Conservation (phyloP, 2,329 filamentous ascomycete genomes). For the Chaetothyriales sp. region DNA sequence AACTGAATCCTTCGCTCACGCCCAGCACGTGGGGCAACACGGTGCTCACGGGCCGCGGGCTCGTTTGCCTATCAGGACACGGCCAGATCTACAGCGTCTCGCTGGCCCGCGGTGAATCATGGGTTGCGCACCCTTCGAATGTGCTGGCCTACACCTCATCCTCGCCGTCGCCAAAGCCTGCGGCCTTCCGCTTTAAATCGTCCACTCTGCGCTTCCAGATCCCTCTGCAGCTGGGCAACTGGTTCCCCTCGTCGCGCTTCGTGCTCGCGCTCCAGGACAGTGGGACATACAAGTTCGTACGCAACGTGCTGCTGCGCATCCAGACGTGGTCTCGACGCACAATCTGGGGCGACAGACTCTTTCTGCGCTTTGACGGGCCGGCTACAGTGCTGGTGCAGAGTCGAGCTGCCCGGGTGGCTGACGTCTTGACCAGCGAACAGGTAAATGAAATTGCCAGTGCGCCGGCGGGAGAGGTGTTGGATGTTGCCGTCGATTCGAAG, state of each 20-base stretch:
- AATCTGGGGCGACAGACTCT: constrained; percentile 87
- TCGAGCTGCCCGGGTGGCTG: constrained; percentile 62
- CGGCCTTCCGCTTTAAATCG: constrained; percentile 77
- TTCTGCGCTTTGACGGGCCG: constrained; percentile 79
- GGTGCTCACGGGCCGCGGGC: constrained; percentile 70
- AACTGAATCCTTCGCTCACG: constrained; percentile 51
- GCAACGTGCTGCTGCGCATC: constrained; percentile 51
- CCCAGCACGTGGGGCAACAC: constrained; percentile 86
- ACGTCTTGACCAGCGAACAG: constrained; percentile 63
- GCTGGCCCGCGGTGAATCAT: constrained; percentile 70
- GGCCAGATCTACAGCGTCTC: constrained; percentile 82
- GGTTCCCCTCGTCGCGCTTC: constrained; percentile 59
- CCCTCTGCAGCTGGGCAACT: constrained; percentile 50
- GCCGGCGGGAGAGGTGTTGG: constrained; percentile 55
- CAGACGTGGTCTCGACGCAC: constrained; percentile 66
- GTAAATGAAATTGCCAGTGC: constrained; percentile 82
- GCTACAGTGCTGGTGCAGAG: constrained; percentile 78
- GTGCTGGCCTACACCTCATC: constrained; percentile 74
- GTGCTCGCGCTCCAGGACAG: constrained; percentile 59
- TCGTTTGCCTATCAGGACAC: constrained; percentile 70
- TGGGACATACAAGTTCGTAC: constrained; percentile 55
- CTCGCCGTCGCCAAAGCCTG: constrained; percentile 51
- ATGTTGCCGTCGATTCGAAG: constrained; percentile 9
- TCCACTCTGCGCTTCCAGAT: constrained; percentile 63
- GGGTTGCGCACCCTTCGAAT: constrained; percentile 79